Base-by-base conservation (phyloP, 1,139 yeast species). In the Candida sanyaensis region DNA sequence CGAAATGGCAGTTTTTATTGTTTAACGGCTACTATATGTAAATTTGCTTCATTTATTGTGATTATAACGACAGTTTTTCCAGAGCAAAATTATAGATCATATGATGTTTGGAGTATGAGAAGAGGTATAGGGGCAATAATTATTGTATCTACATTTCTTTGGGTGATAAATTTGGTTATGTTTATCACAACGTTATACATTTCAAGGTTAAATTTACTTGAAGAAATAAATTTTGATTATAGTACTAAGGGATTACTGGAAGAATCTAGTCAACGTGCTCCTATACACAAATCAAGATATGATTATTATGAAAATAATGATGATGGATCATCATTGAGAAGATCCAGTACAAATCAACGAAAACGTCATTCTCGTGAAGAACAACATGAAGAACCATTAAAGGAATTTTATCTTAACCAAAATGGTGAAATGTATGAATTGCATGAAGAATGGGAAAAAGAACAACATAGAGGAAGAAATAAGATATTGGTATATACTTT, bases 1-100 rank as follows among this genome's bases (percentile, higher is more conserved):
- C 54, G 77, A 49, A 73, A 73, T 51, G 79, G 80, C 1, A 69
- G 75, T 42, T 73, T 75, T 50, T 75, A 74, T 52, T 72, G 78
- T 46, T 54, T 71, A 11, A 60, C 66, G 0, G 73, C 77, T 2
- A 59, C 68, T 49, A 56, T 52, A 32, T 53, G 45, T 47, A 57
- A 56, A 36, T 47, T 54, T 7, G 51, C 54, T 12, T 48, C 59
- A 33, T 56, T 54, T 37, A 45, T 54, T 6, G 44, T 56, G 26
- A 45, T 54, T 9, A 45, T 53, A 7, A 45, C 55, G 2, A 36
- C 41, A 11, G 43, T 56, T 4, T 52, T 55, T 17, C 59, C 59
- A 4, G 44, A 44, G 21, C 12, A 43, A 4, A 27, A 56, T 37
- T 68, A 73, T 48, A 42, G 53, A 2, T 53, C 53, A 2, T 29